These are phyloP conservation scores for Trichoderma sp. DNA, from an alignment of 2,329 filamentous ascomycete species.

Conservation along the genomic window DNA sequence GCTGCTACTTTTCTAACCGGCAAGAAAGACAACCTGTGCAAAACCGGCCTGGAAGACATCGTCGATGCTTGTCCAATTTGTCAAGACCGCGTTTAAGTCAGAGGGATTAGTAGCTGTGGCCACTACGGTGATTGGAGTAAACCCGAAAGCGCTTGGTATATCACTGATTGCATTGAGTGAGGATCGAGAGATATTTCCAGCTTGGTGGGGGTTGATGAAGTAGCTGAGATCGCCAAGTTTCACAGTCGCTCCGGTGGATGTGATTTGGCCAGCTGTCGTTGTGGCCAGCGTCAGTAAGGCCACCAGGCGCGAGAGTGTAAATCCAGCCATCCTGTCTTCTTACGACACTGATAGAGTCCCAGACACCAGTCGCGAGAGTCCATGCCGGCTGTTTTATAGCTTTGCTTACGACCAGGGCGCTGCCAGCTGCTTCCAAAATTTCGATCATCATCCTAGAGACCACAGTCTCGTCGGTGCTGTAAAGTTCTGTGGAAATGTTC, in stretches of 20 bases:
- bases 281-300: not conserved
- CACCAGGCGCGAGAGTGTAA: not conserved
- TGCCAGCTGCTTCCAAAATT: rapidly evolving
- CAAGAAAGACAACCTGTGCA: not conserved
- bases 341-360: not conserved
- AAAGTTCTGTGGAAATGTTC: not conserved
- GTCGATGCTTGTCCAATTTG: not conserved
- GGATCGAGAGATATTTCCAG: not conserved
- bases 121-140: not conserved
- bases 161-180: not conserved
- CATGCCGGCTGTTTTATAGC: not conserved
- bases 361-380: not conserved
- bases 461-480: not conserved
- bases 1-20: not conserved
- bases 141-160: not conserved
- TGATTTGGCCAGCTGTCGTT: not conserved
- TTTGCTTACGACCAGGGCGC: not conserved
- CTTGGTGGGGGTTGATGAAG: not conserved
- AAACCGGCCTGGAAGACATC: not conserved
- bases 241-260: not conserved
- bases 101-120: not conserved
- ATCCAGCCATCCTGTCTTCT: not conserved
- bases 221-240: not conserved
- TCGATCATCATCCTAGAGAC: not conserved
- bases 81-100: not conserved